Percentiles rank a stretch among this genome's conserved stretches.
Evolutionary conservation across 495 filamentous ascomycete genomes (phyloP).

Genomic region (Xylaria sp.): DNA sequence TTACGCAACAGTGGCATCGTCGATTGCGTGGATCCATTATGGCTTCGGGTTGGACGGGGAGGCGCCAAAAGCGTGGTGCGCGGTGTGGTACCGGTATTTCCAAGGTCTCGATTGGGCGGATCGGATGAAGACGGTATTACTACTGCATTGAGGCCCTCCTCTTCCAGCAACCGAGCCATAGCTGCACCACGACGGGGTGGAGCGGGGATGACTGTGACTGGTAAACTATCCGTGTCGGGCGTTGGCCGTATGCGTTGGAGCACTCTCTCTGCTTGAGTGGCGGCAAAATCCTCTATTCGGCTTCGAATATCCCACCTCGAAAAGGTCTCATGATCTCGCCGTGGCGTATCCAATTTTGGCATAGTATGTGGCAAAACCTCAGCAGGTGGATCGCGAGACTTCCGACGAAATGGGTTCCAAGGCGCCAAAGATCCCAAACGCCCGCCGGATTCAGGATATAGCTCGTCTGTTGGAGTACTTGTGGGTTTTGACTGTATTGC

Average conservation of each 20-base stretch:
- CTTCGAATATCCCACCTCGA: slow-evolving; percentile 52
- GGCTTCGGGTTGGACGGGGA: slow-evolving; percentile 23
- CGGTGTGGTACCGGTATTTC: not conserved
- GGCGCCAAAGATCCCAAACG: slow-evolving; percentile 27
- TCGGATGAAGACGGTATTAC: not conserved
- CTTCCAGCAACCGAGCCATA: slow-evolving; percentile 52
- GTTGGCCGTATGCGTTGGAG: slow-evolving; percentile 53
- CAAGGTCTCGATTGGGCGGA: not conserved
- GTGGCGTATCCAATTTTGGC: slow-evolving; percentile 29
- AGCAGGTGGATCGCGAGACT: slow-evolving; percentile 34
- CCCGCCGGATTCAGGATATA: not conserved
- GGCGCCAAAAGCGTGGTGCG: slow-evolving; percentile 6
- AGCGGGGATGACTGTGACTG: slow-evolving; percentile 57
- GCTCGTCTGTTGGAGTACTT: not conserved
- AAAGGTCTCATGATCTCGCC: slow-evolving; percentile 37
- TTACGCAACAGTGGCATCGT: slow-evolving; percentile 24
- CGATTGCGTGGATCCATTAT: slow-evolving; percentile 23
- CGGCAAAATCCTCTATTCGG: slow-evolving; percentile 57
- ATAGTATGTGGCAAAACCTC: slow-evolving; percentile 42
- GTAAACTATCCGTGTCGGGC: slow-evolving; percentile 56
- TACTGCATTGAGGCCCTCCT: slow-evolving; percentile 39
- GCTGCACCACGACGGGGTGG: slow-evolving; percentile 54
- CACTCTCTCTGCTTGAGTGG: slow-evolving; percentile 52
- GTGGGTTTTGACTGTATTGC: not conserved
- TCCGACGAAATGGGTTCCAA: slow-evolving; percentile 36